phyloP scores from a whole-genome alignment of 1,284 basidiomycete genomes.

The Clitocybe nebularis region DNA sequence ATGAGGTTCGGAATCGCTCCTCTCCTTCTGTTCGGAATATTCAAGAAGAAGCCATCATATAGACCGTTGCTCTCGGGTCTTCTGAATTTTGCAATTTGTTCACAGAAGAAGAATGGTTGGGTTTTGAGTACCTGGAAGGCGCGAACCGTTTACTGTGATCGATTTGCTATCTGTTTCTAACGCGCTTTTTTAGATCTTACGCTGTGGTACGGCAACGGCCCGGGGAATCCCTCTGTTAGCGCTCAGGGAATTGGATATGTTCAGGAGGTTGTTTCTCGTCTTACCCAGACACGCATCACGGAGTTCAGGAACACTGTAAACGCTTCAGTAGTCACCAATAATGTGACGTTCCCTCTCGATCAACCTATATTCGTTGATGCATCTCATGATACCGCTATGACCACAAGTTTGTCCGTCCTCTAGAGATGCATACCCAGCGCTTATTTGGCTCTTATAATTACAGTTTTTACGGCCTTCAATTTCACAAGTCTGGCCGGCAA shows the following conservation, averaged over 20 bases:
- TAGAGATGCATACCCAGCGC: neutral
- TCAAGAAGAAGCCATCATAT: slow-evolving; percentile 5
- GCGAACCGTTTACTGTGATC: slow-evolving; percentile 1
- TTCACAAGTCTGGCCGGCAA: slow-evolving; percentile 52
- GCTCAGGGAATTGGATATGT: slow-evolving; percentile 66
- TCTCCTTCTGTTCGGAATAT: neutral
- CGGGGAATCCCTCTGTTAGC: slow-evolving; percentile 48
- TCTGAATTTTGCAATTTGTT: slow-evolving; percentile 51
- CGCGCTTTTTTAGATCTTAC: slow-evolving; percentile 25
- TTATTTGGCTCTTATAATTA: neutral
- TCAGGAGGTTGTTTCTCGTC: slow-evolving; percentile 49
- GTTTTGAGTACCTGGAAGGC: slow-evolving; percentile 53
- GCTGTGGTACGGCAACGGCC: slow-evolving; percentile 56
- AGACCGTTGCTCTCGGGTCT: slow-evolving; percentile 66
- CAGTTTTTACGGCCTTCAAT: slow-evolving; percentile 58
- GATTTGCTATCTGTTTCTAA: neutral
- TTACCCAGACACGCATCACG: slow-evolving; percentile 45
- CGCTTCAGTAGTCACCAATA: slow-evolving; percentile 47
- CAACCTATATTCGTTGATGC: slow-evolving; percentile 59
- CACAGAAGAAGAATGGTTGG: slow-evolving; percentile 64
- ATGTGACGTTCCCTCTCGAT: slow-evolving; percentile 55
- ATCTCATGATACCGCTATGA: slow-evolving; percentile 45
- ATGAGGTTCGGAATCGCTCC: slow-evolving; percentile 38
- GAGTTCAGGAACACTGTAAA: slow-evolving; percentile 54
- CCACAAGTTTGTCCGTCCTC: slow-evolving; percentile 30